phyloP scores from a whole-genome alignment of 805 yeast species.

The Hemisphaericaspora nanyangensis region DNA sequence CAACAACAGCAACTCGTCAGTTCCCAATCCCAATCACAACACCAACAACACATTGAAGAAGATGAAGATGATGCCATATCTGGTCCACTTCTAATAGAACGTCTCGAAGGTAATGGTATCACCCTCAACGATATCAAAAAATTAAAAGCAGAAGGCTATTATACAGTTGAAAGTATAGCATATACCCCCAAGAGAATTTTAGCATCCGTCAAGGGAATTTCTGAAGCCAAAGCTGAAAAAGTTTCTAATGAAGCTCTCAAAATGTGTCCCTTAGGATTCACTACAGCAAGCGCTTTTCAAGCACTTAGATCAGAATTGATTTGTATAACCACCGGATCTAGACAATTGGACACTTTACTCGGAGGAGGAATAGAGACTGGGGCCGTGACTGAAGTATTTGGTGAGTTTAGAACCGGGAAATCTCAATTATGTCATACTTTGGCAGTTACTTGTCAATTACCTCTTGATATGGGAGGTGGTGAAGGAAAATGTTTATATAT shows the following conservation, averaged over 20 bases:
- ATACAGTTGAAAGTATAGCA: constrained; percentile 90
- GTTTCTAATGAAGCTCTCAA: constrained; percentile 79
- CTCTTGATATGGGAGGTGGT: constrained; percentile 96
- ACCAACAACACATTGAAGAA: constrained; percentile 11
- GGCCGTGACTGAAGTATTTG: constrained; percentile 91
- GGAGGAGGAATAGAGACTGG: constrained; percentile 99
- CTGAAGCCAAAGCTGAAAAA: constrained; percentile 92
- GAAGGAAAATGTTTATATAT: constrained; percentile 96
- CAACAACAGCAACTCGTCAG: too few species aligned
- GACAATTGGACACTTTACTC: constrained; percentile 83
- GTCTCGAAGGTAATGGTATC: constrained; percentile 79
- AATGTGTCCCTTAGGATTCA: constrained; percentile 92
- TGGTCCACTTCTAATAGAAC: constrained; percentile 42
- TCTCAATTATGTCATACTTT: constrained; percentile 95
- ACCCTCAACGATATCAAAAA: constrained; percentile 73
- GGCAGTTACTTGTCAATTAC: constrained; percentile 95
- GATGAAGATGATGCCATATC: constrained; percentile 36
- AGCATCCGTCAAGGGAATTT: constrained; percentile 80
- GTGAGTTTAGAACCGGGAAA: constrained; percentile 97
- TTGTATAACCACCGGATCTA: constrained; percentile 92
- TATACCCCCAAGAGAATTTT: constrained; percentile 84
- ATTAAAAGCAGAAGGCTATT: constrained; percentile 75
- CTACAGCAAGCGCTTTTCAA: constrained; percentile 94
- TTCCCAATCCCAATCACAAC: too few species aligned
- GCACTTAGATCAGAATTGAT: constrained; percentile 85